Evolutionary conservation across 768 basidiomycete species (phyloP).

Genomic region (Favolaschia claudopus): DNA sequence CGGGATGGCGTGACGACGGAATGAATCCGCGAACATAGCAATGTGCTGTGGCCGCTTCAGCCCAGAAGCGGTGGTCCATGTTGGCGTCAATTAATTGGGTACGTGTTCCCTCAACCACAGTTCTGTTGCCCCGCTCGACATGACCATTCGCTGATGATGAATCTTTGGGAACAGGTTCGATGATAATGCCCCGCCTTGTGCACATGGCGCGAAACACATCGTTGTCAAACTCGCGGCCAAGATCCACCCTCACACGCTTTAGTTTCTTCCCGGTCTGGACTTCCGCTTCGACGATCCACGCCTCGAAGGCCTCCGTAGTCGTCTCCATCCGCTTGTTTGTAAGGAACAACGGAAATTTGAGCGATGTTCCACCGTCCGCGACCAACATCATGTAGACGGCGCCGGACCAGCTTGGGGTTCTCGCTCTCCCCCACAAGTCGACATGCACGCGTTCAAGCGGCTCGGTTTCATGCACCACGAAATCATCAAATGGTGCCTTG

Average conservation of each 20-base stretch:
- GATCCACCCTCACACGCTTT: conserved; percentile 26
- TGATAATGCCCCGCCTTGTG: conserved; percentile 27
- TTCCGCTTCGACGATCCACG: conserved; percentile 22
- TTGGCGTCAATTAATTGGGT: neutral
- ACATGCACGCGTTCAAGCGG: conserved; percentile 26
- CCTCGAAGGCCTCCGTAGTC: conserved; percentile 22
- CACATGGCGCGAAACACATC: conserved; percentile 27
- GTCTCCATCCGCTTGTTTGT: conserved; percentile 29
- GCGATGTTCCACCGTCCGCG: conserved; percentile 28
- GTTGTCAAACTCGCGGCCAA: conserved; percentile 38
- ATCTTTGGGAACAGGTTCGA: conserved; percentile 18
- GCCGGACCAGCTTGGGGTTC: conserved; percentile 21
- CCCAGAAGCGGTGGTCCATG: conserved; percentile 3
- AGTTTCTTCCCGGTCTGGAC: conserved; percentile 23
- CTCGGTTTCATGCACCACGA: conserved; percentile 16
- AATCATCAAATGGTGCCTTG: conserved; percentile 29
- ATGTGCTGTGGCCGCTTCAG: conserved; percentile 14
- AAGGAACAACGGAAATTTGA: conserved; percentile 28
- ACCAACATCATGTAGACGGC: conserved; percentile 34
- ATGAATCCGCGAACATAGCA: conserved; percentile 35
- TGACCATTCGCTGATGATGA: conserved; percentile 37
- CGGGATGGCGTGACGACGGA: conserved; percentile 27
- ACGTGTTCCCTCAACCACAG: conserved; percentile 27
- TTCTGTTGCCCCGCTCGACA: conserved; percentile 30
- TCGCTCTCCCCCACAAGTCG: conserved; percentile 35